These are phyloP conservation scores for Starmera dryadoides DNA, from an alignment of 805 yeast species.

Conservation along the genomic window DNA sequence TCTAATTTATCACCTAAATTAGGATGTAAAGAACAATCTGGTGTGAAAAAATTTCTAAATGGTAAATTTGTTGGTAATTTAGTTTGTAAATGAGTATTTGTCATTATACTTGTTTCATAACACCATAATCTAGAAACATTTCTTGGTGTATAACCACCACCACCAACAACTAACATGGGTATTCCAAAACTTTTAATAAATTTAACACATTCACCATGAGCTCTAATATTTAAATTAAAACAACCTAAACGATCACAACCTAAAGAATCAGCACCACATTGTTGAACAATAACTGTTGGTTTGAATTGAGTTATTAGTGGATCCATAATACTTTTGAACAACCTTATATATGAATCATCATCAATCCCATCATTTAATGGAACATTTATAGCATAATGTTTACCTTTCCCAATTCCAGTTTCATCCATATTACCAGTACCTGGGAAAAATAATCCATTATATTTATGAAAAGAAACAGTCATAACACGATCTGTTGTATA, in stretches of 20 bases:
- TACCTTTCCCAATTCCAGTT: slow-evolving; percentile 82
- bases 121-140: slow-evolving; percentile 95
- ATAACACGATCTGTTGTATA: slow-evolving; percentile 91
- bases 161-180: slow-evolving; percentile 89
- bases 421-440: slow-evolving; percentile 95
- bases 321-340: slow-evolving; percentile 79
- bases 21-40: slow-evolving; percentile 88
- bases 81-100: slow-evolving; percentile 55
- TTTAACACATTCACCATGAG: slow-evolving; percentile 93
- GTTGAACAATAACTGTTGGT: slow-evolving; percentile 91
- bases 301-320: slow-evolving; percentile 88
- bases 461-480: slow-evolving; percentile 95
- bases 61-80: slow-evolving; percentile 51
- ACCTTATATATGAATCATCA: slow-evolving; percentile 72
- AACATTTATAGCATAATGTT: slow-evolving; percentile 80
- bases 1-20: slow-evolving; percentile 71
- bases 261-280: slow-evolving; percentile 95
- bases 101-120: slow-evolving; percentile 79
- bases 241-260: slow-evolving; percentile 93
- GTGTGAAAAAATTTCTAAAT: slow-evolving; percentile 55
- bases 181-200: slow-evolving; percentile 82
- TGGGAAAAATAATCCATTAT: slow-evolving; percentile 91
- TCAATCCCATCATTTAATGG: slow-evolving; percentile 95
- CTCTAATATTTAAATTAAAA: slow-evolving; percentile 84
- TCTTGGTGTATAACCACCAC: slow-evolving; percentile 97